phyloP scores from a whole-genome alignment of 768 basidiomycete genomes.

The Pleurotus djamor region DNA sequence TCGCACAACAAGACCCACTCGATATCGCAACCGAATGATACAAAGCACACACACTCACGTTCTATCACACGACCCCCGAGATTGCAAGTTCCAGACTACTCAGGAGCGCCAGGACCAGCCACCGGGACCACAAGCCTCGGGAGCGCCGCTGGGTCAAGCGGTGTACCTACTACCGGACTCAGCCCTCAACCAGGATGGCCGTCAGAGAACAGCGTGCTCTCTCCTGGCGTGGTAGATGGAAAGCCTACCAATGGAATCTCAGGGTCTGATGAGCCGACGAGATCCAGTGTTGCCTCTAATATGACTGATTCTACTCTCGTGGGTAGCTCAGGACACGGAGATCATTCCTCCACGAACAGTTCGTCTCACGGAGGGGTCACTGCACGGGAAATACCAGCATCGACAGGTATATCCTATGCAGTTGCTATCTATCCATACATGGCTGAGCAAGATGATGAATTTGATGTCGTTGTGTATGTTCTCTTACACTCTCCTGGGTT shows the following conservation, averaged over 20 bases:
- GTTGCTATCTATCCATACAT: conserved; percentile 99
- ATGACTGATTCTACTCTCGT: conserved; percentile 4
- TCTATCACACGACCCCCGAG: conserved; percentile 58
- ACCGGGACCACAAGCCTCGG: conserved; percentile 17
- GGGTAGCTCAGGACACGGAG: background rate
- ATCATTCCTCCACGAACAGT: background rate
- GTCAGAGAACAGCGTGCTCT: conserved; percentile 56
- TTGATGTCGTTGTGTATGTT: conserved; percentile 93
- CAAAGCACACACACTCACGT: conserved; percentile 20
- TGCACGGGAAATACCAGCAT: conserved; percentile 38
- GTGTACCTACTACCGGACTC: conserved; percentile 45
- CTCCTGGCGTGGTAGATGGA: conserved; percentile 37
- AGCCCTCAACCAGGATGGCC: conserved; percentile 77
- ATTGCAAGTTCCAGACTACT: conserved; percentile 67
- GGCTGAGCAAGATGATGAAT: conserved; percentile 98
- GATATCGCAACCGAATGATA: background rate
- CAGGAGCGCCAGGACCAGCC: conserved; percentile 36
- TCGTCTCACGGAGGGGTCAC: conserved; percentile 2
- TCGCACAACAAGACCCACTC: conserved; percentile 36
- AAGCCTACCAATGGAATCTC: conserved; percentile 36
- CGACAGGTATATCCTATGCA: conserved; percentile 82
- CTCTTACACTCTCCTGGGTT: conserved; percentile 4
- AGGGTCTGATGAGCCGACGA: conserved; percentile 31
- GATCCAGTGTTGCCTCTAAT: conserved; percentile 19
- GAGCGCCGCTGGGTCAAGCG: background rate